Conservation (phyloP, 2,329 filamentous ascomycete genomes). For the Paraconiothyrium brasiliense region DNA sequence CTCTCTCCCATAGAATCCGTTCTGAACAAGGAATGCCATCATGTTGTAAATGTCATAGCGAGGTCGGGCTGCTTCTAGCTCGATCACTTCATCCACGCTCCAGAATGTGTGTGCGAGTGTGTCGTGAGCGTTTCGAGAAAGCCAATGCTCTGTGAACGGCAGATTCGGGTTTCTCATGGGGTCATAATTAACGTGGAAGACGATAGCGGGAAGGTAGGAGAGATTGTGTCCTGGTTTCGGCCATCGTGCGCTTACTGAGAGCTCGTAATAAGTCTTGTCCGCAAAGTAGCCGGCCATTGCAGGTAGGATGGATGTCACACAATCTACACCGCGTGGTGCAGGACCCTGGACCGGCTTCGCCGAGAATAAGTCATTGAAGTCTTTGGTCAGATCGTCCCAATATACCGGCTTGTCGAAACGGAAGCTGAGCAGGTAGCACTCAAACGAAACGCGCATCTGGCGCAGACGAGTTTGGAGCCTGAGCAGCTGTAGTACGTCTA, state of each 20-base stretch:
- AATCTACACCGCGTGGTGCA: background rate
- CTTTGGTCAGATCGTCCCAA: background rate
- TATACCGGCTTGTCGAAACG: background rate
- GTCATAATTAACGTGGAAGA: background rate
- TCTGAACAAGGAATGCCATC: background rate
- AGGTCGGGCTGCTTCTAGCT: background rate
- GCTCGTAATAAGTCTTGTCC: conserved; percentile 1
- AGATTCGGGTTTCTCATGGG: background rate
- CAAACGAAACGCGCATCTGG: background rate
- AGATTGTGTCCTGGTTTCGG: background rate
- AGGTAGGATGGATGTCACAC: background rate
- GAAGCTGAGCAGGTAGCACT: background rate
- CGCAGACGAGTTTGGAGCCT: background rate
- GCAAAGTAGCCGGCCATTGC: background rate
- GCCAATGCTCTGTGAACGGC: background rate
- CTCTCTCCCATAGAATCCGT: background rate
- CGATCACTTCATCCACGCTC: background rate
- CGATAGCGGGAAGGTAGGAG: background rate
- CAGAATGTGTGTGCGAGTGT: background rate
- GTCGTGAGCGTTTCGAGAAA: no score
- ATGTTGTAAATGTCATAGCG: background rate
- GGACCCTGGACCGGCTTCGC: background rate
- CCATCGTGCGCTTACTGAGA: background rate
- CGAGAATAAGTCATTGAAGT: background rate
- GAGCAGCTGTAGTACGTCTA: background rate